Base-by-base conservation (phyloP, 495 filamentous ascomycete genomes). In the Trichoderma reesei region DNA sequence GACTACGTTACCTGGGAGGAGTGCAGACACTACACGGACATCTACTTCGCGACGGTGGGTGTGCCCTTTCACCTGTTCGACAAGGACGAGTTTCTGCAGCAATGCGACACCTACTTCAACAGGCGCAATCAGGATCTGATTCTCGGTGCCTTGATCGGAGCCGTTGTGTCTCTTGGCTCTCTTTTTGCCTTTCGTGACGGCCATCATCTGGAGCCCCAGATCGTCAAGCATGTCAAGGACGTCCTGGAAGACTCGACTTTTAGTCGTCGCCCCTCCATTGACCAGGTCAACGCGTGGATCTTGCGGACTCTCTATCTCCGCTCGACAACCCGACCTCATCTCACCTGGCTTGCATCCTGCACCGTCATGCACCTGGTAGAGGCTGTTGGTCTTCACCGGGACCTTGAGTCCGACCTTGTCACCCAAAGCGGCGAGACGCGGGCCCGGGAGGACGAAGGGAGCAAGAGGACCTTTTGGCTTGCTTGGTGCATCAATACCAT, bases 301-400 rank as follows among this genome's bases (percentile, higher is more conserved):
- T 74, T 86, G 13, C 79, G 82, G 54, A 72, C 75, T 5, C 70
- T 81, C 11, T 85, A 84, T 69, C 70, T 85, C 7, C 74, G 83
- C 41, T 76, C 77, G 68, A 84, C 82, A 9, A 75, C 79, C 14
- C 72, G 79, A 26, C 82, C 83, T 9, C 78, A 86, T 64, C 72
- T 77, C 10, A 73, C 79, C 18, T 85, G 82, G 81, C 80, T 85
- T 74, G 79, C 80, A 4, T 82, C 78, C 48, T 82, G 79, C 67
- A 80, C 75, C 10, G 67, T 81, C 31, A 80, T 86, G 71, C 82
- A 85, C 60, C 63, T 83, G 3, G 71, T 80, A 8, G 82, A 85
- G 68, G 76, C 81, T 0, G 69, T 77, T 1, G 78, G 77, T 0
- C 68, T 85, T 7, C 78, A 83, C 59, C 73, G 74, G 8, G 80